Evolutionary conservation across 129 eudicot genomes (phyloP).

Genomic region (Flaveria robusta): DNA sequence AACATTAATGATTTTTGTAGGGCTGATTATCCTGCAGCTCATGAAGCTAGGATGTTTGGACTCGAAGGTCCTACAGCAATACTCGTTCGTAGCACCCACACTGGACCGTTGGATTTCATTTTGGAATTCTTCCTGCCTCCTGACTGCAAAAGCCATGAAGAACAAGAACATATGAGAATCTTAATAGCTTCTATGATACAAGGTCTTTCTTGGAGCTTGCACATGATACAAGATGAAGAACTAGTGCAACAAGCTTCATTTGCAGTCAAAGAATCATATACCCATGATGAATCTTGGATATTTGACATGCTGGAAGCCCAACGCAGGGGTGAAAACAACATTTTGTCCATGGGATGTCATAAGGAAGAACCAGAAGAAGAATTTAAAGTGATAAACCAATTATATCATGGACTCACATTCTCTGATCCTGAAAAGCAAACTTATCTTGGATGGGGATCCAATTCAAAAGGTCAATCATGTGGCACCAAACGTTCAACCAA

Average conservation of each 20-base stretch:
- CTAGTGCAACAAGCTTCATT: constrained; percentile 20
- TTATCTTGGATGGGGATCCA: constrained; percentile 36
- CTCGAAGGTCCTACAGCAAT: constrained; percentile 50
- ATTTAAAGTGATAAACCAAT: constrained; percentile 45
- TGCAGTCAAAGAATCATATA: constrained; percentile 24
- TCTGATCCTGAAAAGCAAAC: constrained; percentile 34
- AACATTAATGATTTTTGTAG: constrained; percentile 55
- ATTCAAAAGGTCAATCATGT: constrained; percentile 19
- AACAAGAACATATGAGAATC: constrained; percentile 39
- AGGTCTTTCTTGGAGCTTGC: constrained; percentile 43
- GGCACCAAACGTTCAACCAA: constrained; percentile 33
- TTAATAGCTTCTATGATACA: constrained; percentile 39
- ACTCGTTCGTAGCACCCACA: constrained; percentile 47
- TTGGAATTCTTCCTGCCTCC: constrained; percentile 55
- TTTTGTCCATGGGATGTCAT: constrained; percentile 49
- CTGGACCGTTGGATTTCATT: constrained; percentile 42
- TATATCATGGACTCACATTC: constrained; percentile 33
- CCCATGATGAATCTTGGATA: constrained; percentile 53
- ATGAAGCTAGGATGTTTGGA: constrained; percentile 48
- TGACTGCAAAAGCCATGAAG: constrained; percentile 45
- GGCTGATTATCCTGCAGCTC: constrained; percentile 55
- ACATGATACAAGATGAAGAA: constrained; percentile 36
- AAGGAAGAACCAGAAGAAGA: constrained; percentile 66
- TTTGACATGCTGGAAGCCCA: constrained; percentile 57
- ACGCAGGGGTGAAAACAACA: constrained; percentile 58